Evolutionary conservation across 495 filamentous ascomycete species (phyloP), one percentile per base, ranked within the genome.

Genomic region (Aspergillus bertholletiae): DNA sequence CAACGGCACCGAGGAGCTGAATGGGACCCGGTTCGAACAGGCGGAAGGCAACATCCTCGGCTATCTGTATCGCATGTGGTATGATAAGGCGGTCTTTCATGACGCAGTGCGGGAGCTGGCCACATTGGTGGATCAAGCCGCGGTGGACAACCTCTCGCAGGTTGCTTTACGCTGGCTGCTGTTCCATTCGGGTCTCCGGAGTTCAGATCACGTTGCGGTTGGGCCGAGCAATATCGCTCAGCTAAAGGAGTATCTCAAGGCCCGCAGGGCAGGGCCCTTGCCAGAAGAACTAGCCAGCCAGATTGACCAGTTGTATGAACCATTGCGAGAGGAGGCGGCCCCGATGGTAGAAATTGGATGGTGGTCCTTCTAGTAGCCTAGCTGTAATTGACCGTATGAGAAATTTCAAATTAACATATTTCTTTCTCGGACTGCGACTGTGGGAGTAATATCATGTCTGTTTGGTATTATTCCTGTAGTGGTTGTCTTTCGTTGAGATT

Each of bases 101-200:
- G 23, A 55, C 8, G 63, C 60, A 2, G 55, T 66, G 45, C 49
- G 54, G 5, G 20, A 46, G 3, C 40, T 67, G 21, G 44, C 53
- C 13, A 22, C 1, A 2, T 18, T 17, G 5, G 49, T 37, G 17
- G 26, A 46, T 23, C 20, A 32, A 21, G 15, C 52, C 3, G 40
- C 35, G 2, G 12, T 28, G 5, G 27, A 62, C 8, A 59, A 49
- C 3, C 18, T 54, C 4, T 46, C 57, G 11, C 65, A 70, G 46
- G 58, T 58, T 3, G 61, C 63, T 2, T 23, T 70, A n/a, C 58
- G 68, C 7, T 73, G 69, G 70, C 40, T 70, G n/a, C 46, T 62
- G 7, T 56, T 63, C 22, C 67, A 74, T 51, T 67, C 65, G 1
- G 46, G 44, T 18, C 43, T 69, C 17, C 37, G 55, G 12, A 50